Evolutionary conservation across 345 rosid genomes (phyloP).

Genomic region (Populus ilicifolia): DNA sequence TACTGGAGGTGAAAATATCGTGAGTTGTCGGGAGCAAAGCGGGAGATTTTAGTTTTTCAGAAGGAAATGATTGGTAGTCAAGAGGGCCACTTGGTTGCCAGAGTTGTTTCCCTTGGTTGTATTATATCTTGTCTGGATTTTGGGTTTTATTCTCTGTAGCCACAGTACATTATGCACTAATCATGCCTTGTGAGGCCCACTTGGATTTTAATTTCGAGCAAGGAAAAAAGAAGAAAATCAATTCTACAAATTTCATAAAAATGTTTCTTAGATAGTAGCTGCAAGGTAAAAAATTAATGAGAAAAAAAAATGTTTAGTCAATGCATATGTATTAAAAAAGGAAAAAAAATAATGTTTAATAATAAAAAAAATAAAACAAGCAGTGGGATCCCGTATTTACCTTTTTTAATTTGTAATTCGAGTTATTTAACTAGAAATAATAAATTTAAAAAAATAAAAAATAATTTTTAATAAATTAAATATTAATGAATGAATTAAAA

Average conservation of each 20-base stretch:
- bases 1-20: not conserved
- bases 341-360: too few relatives aligned
- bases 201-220: not conserved
- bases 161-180: not conserved
- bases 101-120: not conserved
- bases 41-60: not conserved
- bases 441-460: too few relatives aligned
- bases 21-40: not conserved
- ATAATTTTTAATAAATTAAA: too few relatives aligned
- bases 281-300: too few relatives aligned
- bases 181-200: not conserved
- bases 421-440: too few relatives aligned
- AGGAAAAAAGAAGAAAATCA: not conserved
- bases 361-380: too few relatives aligned
- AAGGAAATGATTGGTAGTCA: not conserved
- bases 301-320: too few relatives aligned
- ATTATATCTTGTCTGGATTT: not conserved
- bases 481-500: too few relatives aligned
- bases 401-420: too few relatives aligned
- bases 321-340: too few relatives aligned
- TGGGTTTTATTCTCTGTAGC: not conserved
- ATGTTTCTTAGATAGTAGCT: too few relatives aligned
- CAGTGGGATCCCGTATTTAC: too few relatives aligned
- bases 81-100: not conserved
- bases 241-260: not conserved